Percentiles rank a stretch among this genome's conserved stretches.
These are phyloP conservation scores for Mrakia gelida DNA, from an alignment of 768 basidiomycete genomes.

Conservation along the genomic window DNA sequence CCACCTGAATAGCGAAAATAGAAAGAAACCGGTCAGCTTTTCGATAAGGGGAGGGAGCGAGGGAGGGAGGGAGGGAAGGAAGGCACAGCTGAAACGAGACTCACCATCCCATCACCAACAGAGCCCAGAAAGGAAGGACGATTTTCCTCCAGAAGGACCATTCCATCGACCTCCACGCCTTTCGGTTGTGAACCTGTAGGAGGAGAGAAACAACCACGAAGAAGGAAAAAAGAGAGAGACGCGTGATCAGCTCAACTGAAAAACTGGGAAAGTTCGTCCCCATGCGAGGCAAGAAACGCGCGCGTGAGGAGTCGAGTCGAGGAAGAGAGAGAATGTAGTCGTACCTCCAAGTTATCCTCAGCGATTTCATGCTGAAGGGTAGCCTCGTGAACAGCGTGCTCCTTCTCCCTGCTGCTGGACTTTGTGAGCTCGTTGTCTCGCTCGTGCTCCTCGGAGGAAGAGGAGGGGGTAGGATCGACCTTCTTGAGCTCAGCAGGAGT, in stretches of 20 bases:
- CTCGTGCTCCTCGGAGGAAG: not conserved
- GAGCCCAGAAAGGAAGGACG: constrained; percentile 18
- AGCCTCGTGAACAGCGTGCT: not conserved
- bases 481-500: not conserved
- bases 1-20: constrained; percentile 27
- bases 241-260: not conserved
- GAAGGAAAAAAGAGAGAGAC: not conserved
- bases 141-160: constrained; percentile 24
- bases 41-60: not conserved
- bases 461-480: not conserved
- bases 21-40: not conserved
- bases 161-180: constrained; percentile 10
- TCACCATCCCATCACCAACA: constrained; percentile 25
- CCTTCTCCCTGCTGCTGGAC: constrained; percentile 11
- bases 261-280: not conserved
- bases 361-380: constrained; percentile 18
- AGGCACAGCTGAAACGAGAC: not conserved
- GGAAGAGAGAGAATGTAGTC: not conserved
- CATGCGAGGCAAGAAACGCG: not conserved
- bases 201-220: no score
- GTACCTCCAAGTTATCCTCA: constrained; percentile 4
- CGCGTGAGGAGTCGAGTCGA: not conserved
- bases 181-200: constrained; percentile 16
- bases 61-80: not conserved
- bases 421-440: not conserved